Percentiles rank a stretch among this genome's conserved stretches.
Conservation (phyloP, 2,329 filamentous ascomycete genomes). For the Trichoderma afroharzianum region DNA sequence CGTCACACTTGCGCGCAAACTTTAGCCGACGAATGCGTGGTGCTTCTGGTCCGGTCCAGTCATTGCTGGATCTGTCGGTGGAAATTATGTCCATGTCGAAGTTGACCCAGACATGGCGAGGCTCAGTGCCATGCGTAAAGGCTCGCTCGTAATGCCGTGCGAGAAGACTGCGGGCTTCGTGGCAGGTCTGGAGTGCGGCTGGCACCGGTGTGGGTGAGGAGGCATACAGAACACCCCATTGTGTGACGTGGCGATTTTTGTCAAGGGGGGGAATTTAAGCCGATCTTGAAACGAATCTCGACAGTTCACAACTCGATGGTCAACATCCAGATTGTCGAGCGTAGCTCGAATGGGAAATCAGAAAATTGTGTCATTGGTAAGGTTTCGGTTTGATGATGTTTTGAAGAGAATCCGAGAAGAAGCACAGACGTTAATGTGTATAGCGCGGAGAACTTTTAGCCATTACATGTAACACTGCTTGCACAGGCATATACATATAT, state of each 20-base stretch:
- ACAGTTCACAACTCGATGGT: not conserved
- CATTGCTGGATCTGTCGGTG: not conserved
- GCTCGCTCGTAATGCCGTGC: not conserved
- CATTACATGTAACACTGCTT: not conserved
- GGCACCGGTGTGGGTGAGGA: not conserved
- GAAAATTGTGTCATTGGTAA: not conserved
- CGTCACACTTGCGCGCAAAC: not conserved
- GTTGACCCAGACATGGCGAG: not conserved
- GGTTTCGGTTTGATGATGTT: not conserved
- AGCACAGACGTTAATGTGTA: not conserved
- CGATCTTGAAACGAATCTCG: not conserved
- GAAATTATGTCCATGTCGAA: not conserved
- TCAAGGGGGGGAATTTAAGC: not conserved
- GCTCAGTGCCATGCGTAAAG: not conserved
- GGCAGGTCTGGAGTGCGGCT: not conserved
- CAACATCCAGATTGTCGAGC: not conserved
- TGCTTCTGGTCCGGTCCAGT: not conserved
- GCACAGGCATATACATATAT: not conserved
- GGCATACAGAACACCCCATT: not conserved
- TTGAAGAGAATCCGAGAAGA: not conserved
- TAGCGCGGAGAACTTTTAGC: too few species aligned
- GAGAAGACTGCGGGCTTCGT: not conserved
- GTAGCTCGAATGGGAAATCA: not conserved
- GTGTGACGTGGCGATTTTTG: not conserved
- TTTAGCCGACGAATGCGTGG: not conserved